phyloP scores from a whole-genome alignment of 345 rosid species.

The Acer saccharum region DNA sequence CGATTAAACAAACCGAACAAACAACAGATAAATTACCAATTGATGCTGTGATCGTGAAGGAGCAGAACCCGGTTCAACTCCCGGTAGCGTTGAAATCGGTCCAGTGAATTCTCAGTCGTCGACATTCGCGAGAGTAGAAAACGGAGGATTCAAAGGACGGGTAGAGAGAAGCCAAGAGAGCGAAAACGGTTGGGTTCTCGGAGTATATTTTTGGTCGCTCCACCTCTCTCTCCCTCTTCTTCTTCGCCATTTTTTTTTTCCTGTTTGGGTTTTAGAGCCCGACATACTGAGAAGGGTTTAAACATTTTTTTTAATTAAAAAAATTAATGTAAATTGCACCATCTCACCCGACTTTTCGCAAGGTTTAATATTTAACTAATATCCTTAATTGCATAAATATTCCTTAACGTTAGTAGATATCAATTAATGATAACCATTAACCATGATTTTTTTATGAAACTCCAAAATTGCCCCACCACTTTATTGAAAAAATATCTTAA shows the following conservation, averaged over 20 bases:
- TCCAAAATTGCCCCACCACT: too few relatives aligned
- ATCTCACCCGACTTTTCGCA: too few relatives aligned
- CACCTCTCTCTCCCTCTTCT: slow-evolving; percentile 48
- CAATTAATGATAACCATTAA: too few relatives aligned
- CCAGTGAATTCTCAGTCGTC: slow-evolving; percentile 78
- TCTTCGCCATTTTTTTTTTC: slow-evolving; percentile 40
- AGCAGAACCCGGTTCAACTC: slow-evolving; percentile 86
- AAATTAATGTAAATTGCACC: too few relatives aligned
- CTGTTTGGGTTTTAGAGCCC: neutral
- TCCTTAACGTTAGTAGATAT: too few relatives aligned
- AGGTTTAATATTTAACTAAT: too few relatives aligned
- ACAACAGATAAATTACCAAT: slow-evolving; percentile 40
- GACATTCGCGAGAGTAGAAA: slow-evolving; percentile 54
- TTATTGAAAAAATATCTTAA: too few relatives aligned
- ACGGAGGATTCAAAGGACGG: slow-evolving; percentile 74
- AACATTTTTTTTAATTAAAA: too few relatives aligned
- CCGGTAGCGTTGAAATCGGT: slow-evolving; percentile 78
- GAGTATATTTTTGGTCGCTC: slow-evolving; percentile 65
- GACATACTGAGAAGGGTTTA: neutral
- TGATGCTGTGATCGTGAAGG: slow-evolving; percentile 65
- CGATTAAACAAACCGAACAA: neutral
- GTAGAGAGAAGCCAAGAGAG: slow-evolving; percentile 68
- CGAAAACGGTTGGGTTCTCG: slow-evolving; percentile 76
- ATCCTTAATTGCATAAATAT: too few relatives aligned
- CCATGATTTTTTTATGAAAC: too few relatives aligned